Evolutionary conservation across 2,329 filamentous ascomycete genomes (phyloP), one percentile per base, ranked within the genome.

Genomic region (Scorias spongiosa): DNA sequence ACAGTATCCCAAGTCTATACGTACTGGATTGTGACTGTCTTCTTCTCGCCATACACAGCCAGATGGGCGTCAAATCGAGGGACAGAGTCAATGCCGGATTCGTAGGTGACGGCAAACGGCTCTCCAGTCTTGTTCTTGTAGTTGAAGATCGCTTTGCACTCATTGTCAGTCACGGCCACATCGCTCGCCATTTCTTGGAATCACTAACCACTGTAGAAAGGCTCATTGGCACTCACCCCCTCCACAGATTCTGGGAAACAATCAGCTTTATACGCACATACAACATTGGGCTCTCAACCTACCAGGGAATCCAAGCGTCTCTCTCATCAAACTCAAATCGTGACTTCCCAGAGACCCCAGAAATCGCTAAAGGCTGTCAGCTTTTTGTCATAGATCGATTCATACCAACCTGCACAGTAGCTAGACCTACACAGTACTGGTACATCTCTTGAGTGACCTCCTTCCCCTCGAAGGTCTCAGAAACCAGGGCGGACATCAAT

Each of bases 291-390:
- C 32, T 36, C 32, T 5, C 20, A 36, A 36, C 32, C 15, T 9
- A 36, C 32, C 32, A 12, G 32, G 72, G 46, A 69, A 63, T 1
- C 71, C 72, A 0, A 76, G 52, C 1, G 64, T 58, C 52, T 78
- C 74, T 10, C 74, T 62, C 70, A 78, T 72, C 2, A 70, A 48
- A 0, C 65, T 69, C 0, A 78, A 51, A 48, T 76, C 74, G 46
- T 78, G 73, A 2, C 67, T 69, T 2, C 72, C 74, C 1, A 76
- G 56, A 32, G 63, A 64, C 2, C 63, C 65, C 4, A 75, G 57
- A 43, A 73, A 67, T 1, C 63, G 59, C 32, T 36, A 9, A 12
- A 36, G 15, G 5, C 12, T 15, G 15, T 12, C 32, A 12, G 15
- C 11, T 3, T 9, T 32, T 9, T 3, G 32, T 15, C 3, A 36